Base-by-base conservation (phyloP, 2,329 filamentous ascomycete species). In the Elsinoe ampelina region DNA sequence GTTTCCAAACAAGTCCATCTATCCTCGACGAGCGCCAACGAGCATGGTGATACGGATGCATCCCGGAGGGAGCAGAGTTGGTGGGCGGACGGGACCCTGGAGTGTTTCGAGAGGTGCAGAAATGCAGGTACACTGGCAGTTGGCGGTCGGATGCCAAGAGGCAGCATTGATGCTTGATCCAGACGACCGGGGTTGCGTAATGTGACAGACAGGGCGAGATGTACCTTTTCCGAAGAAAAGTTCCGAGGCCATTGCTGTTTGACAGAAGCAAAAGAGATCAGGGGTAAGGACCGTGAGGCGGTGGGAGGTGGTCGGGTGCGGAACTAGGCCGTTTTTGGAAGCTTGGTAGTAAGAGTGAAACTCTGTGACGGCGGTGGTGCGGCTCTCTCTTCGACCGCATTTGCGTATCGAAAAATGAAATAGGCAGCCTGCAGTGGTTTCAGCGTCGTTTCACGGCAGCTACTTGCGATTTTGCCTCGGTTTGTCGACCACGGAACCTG, bases 341-440 rank as follows among this genome's bases (percentile, higher is more conserved):
- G 15, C 15, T 19, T 26, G 5, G 11, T 52, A 45, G 41, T 45
- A 15, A 52, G 39, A 17, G n/a, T 52, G 48, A 52, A 52, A 52
- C 48, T 22, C 32, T 34, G 41, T 26, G 19, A 52, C 34, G 17
- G 32, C 17, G 48, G 34, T n/a, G 32, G 30, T 52, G 34, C 48
- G 48, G 22, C 48, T 36, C 36, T 22, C n/a, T 34, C 36, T 13
- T 32, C 36, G n/a, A 52, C 48, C 48, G 17, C 45, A 36, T 22
- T 52, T 32, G 48, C 22, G 15, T 52, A 19, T 52, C 32, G 32
- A 52, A 1, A 38, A 15, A 52, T 52, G 26, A 15, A 38, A 52
- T 52, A 52, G 48, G 48, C 48, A n/a, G 48, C 48, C 48, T 38
- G 48, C 48, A 52, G 32, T 34, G 8, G 48, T 52, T 52, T 52